Conservation (phyloP, 2,329 filamentous ascomycete genomes). For the Graphiopsis chlorocephala region DNA sequence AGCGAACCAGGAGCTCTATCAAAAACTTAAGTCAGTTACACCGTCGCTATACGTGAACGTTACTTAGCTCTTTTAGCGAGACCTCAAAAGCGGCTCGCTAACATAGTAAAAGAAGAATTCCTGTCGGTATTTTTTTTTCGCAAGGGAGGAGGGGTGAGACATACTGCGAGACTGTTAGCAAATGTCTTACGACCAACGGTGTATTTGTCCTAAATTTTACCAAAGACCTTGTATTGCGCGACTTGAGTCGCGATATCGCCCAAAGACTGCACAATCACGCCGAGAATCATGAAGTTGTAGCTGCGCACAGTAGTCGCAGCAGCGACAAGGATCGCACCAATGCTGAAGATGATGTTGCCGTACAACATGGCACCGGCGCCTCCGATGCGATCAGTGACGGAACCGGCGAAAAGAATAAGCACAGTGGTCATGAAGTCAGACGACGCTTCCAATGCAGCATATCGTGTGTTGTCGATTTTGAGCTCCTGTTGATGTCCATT, state of each 20-base stretch:
- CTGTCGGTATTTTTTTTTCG: too few species aligned
- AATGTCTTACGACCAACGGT: too few species aligned
- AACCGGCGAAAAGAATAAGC: slow-evolving; percentile 54
- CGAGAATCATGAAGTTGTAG: slow-evolving; percentile 61
- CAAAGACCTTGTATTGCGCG: slow-evolving; percentile 64
- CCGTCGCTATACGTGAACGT: too few species aligned
- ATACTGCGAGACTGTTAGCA: too few species aligned
- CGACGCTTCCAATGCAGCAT: slow-evolving; percentile 57
- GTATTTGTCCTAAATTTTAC: too few species aligned
- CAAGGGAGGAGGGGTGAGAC: too few species aligned
- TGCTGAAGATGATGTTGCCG: slow-evolving; percentile 59
- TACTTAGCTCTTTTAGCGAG: too few species aligned
- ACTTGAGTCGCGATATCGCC: slow-evolving; percentile 65
- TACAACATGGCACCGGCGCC: slow-evolving; percentile 59
- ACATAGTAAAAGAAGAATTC: too few species aligned
- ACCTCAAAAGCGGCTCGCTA: too few species aligned
- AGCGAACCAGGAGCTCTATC: slow-evolving; percentile 64
- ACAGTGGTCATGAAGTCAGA: slow-evolving; percentile 61
- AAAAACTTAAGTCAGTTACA: too few species aligned
- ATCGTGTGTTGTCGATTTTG: slow-evolving; percentile 59
- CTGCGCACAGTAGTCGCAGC: slow-evolving; percentile 55
- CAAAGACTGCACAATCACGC: slow-evolving; percentile 54
- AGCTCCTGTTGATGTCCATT: slow-evolving; percentile 38
- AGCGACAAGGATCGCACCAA: slow-evolving; percentile 59
- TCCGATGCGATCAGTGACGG: slow-evolving; percentile 58